Evolutionary conservation across 2,329 filamentous ascomycete genomes (phyloP).

Genomic region (Trichoderma simmonsii): DNA sequence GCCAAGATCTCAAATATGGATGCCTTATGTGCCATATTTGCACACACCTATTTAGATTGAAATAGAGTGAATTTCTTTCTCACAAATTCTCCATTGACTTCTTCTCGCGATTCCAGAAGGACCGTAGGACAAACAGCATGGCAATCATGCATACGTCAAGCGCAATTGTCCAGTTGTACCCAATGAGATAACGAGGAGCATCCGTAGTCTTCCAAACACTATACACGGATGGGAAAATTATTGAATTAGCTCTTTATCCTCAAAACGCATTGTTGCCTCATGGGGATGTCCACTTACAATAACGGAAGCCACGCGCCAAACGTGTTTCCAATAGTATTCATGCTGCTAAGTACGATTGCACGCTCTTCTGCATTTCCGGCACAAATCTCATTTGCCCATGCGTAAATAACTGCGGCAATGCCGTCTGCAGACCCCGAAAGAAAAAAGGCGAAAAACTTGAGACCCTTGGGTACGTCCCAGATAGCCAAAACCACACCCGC

Average conservation of each 20-base stretch:
- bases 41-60: background rate
- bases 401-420: constrained; percentile 34
- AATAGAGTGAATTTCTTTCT: too few species aligned
- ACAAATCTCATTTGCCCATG: constrained; percentile 48
- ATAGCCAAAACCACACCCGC: constrained; percentile 31
- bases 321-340: constrained; percentile 43
- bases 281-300: constrained; percentile 21
- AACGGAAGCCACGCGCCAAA: constrained; percentile 43
- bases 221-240: background rate
- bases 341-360: constrained; percentile 47
- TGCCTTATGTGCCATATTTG: too few species aligned
- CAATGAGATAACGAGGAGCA: constrained; percentile 38
- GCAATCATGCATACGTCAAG: constrained; percentile 26
- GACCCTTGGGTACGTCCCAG: constrained; percentile 35
- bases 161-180: constrained; percentile 33
- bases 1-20: too few species aligned
- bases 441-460: constrained; percentile 35
- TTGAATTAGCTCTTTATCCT: background rate
- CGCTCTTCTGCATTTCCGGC: constrained; percentile 45
- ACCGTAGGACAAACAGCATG: constrained; percentile 22
- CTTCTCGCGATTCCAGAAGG: background rate
- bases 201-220: constrained; percentile 34
- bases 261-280: background rate
- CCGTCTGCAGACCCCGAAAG: constrained; percentile 33
- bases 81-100: background rate